Conservation (phyloP, 371 early-diverging fungal genomes). For the Nosema bombycis region DNA sequence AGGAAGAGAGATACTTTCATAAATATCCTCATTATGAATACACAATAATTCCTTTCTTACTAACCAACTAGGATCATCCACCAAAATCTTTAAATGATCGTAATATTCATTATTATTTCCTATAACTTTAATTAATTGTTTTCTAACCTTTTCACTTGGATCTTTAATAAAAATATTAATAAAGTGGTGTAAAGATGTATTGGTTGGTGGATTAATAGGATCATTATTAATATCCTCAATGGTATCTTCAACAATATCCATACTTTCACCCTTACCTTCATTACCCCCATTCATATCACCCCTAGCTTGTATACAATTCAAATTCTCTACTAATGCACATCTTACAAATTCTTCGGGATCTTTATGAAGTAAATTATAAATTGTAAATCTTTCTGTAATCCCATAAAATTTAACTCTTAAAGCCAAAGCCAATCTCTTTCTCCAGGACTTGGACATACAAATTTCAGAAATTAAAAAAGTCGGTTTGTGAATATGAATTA, state of each 20-base stretch:
- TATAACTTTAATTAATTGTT: neutral
- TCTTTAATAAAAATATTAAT: conserved; percentile 33
- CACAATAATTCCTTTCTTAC: conserved; percentile 38
- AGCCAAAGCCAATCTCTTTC: conserved; percentile 33
- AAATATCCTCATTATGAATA: conserved; percentile 36
- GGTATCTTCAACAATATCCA: no score
- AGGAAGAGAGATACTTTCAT: conserved; percentile 27
- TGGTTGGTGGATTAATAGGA: neutral
- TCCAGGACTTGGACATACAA: conserved; percentile 32
- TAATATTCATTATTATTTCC: conserved; percentile 17
- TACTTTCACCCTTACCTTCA: no score
- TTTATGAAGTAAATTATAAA: conserved; percentile 21
- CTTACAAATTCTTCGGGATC: conserved; percentile 42
- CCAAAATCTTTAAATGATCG: conserved; percentile 11
- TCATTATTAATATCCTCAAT: no score
- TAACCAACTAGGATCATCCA: conserved; percentile 24
- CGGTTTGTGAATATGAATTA: conserved; percentile 18
- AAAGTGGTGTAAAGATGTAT: neutral
- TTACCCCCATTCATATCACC: neutral
- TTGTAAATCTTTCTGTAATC: neutral
- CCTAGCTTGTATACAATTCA: conserved; percentile 11
- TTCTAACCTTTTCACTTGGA: conserved; percentile 22
- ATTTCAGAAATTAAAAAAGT: conserved; percentile 34
- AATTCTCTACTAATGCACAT: conserved; percentile 22
- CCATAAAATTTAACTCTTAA: conserved; percentile 16